Base-by-base conservation (phyloP, 768 basidiomycete genomes). In the Amyloporia xantha region DNA sequence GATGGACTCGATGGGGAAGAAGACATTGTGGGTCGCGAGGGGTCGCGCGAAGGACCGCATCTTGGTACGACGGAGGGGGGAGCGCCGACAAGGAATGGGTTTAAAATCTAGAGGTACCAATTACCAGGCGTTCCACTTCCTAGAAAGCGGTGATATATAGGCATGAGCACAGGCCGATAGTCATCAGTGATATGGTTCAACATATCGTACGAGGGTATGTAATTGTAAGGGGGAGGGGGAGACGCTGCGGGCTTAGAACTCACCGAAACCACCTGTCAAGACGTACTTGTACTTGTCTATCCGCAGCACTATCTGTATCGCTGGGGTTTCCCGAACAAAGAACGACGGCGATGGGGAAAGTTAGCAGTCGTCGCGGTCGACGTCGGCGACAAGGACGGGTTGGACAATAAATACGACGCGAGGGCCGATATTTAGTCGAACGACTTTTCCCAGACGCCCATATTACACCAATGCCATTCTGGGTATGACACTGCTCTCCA, bases 1-100 rank as follows among this genome's bases (percentile, higher is more conserved):
- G 54, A 96, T 91, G 6, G 87, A 86, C 62, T 97, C 94, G 54
- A 91, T 88, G 42, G 88, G 88, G 4, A 74, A 82, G 64, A 81
- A 81, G 13, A 84, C 84, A 1, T 86, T 82, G 54, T 84, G 82
- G 12, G 75, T 75, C 4, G 85, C 85, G 55, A 90, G 71, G 1
- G 85, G 83, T 37, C 82, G 71, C 33, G 86, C 70, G 24, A 86
- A 56, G 10, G 80, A 76, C 49, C 83, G 75, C 78, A 87, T 77
- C 48, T 48, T 59, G 52, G 44, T 30, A 17, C 10, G 44, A 23
- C 33, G 30, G 33, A 19, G 27, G 33, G 19, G 44, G 27, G 44
- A 36, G n/a, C 30, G 44, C 10, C n/a, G 43, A 33, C 7, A 15
- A 7, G 30, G 30, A 33, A 33, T 33, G 15, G 7, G 15, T 33